Conservation (phyloP, 208 protist species). For the Leptomonas seymouri region DNA sequence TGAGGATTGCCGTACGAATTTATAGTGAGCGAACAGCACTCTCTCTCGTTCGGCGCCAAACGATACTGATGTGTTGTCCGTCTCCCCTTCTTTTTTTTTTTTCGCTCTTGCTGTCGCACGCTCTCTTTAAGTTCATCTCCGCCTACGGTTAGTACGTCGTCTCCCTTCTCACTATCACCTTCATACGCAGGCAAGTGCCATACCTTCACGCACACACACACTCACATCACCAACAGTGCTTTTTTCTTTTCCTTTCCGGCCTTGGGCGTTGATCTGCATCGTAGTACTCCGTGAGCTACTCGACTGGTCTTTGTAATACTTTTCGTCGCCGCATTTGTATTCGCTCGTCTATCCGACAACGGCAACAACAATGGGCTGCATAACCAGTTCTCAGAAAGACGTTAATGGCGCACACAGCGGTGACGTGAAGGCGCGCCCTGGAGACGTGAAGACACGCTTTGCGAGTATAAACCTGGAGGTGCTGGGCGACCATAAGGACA, state of each 20-base stretch:
- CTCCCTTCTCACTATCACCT: too few species aligned
- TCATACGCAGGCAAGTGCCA: too few species aligned
- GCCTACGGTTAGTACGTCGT: not conserved
- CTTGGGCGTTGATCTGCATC: too few species aligned
- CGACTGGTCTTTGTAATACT: too few species aligned
- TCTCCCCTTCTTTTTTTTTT: not conserved
- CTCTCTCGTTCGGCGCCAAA: not conserved
- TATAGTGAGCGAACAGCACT: not conserved
- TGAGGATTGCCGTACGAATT: too few species aligned
- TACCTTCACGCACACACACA: too few species aligned
- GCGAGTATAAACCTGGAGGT: conserved; percentile 18
- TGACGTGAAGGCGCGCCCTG: conserved; percentile 13
- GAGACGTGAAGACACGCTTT: conserved; percentile 28
- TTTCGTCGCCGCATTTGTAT: too few species aligned
- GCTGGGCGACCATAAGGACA: conserved; percentile 32
- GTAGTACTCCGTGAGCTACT: too few species aligned
- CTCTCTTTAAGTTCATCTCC: conserved; percentile 1
- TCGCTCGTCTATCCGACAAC: not conserved
- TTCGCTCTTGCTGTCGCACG: not conserved
- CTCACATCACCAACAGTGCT: too few species aligned
- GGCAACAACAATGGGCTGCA: conserved; percentile 27
- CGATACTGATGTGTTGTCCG: not conserved
- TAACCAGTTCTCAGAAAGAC: conserved; percentile 15
- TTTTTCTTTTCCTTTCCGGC: not conserved
- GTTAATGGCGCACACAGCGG: not conserved